These are phyloP conservation scores for Laetiporus sulphureus DNA, from an alignment of 1,284 basidiomycete species.

Conservation along the genomic window DNA sequence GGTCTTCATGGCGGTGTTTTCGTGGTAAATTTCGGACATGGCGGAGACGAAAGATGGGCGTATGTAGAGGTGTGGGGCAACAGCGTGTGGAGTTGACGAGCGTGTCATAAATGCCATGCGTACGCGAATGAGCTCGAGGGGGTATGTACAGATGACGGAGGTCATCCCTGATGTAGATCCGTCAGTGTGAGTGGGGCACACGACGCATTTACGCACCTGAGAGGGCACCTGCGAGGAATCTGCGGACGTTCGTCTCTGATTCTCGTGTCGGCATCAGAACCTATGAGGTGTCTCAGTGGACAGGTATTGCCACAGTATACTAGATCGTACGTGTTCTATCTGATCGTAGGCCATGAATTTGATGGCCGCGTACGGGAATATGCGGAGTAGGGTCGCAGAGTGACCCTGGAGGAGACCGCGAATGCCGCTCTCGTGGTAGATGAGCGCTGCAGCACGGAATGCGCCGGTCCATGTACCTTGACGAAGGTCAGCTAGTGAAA, in stretches of 20 bases:
- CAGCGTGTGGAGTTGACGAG: constrained; percentile 22
- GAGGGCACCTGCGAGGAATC: constrained; percentile 84
- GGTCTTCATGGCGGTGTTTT: constrained; percentile 36
- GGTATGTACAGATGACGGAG: constrained; percentile 91
- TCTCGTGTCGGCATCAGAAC: constrained; percentile 80
- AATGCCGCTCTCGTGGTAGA: constrained; percentile 70
- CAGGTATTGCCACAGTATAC: neutral
- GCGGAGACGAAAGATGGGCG: constrained; percentile 59
- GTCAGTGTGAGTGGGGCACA: neutral
- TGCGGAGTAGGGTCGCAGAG: constrained; percentile 79
- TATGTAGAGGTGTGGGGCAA: constrained; percentile 9
- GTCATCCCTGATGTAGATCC: constrained; percentile 58
- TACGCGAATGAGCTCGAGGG: constrained; percentile 92
- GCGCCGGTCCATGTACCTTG: constrained; percentile 83
- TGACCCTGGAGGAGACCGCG: constrained; percentile 93
- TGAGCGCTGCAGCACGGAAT: constrained; percentile 74
- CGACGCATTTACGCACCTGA: constrained; percentile 56
- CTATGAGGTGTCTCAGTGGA: constrained; percentile 24
- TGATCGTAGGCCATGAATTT: constrained; percentile 98
- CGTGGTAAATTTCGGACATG: constrained; percentile 65
- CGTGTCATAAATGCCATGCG: constrained; percentile 89
- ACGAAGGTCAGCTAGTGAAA: neutral
- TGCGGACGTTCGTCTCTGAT: constrained; percentile 73
- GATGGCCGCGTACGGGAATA: constrained; percentile 95
- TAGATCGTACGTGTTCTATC: constrained; percentile 64